Evolutionary conservation across 2,329 filamentous ascomycete genomes (phyloP).

Genomic region (Colletotrichum sojae): DNA sequence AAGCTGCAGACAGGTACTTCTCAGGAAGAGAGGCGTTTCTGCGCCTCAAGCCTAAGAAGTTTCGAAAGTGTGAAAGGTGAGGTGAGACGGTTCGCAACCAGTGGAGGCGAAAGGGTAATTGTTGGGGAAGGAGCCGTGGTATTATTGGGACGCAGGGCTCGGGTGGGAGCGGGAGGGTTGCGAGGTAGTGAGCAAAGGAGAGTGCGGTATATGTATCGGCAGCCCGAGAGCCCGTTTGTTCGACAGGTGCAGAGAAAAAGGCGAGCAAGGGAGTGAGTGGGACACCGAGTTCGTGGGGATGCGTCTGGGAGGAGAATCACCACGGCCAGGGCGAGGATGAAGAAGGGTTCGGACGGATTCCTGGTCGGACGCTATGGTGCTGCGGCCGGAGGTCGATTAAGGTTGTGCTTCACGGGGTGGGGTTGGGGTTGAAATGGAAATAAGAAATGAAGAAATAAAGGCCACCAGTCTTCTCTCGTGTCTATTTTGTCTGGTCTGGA

Average conservation of each 20-base stretch:
- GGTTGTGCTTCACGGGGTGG: too few species aligned
- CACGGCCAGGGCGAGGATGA: not conserved
- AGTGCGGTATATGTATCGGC: not conserved
- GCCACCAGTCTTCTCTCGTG: too few species aligned
- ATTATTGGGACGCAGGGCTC: slow-evolving; percentile 32
- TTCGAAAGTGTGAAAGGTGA: not conserved
- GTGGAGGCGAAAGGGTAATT: slow-evolving; percentile 23
- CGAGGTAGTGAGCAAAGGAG: slow-evolving; percentile 5
- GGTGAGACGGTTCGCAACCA: slow-evolving; percentile 3
- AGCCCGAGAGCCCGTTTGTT: slow-evolving; percentile 6
- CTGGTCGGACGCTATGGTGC: too few species aligned
- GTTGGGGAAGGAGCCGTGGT: slow-evolving; percentile 20
- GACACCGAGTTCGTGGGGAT: slow-evolving; percentile 7
- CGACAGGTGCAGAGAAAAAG: not conserved
- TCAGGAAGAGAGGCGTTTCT: slow-evolving; percentile 7
- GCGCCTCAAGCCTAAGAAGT: slow-evolving; percentile 9
- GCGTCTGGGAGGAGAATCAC: not conserved
- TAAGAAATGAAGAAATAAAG: too few species aligned
- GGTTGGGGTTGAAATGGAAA: too few species aligned
- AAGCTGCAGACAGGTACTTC: slow-evolving; percentile 4
- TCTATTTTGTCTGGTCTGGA: too few species aligned
- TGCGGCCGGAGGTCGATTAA: too few species aligned
- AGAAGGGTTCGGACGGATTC: slow-evolving; percentile 4
- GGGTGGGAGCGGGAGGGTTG: slow-evolving; percentile 17
- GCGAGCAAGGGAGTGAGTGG: slow-evolving; percentile 28